A percentile compares a stretch with the other conserved stretches of the same genome.
These are phyloP conservation scores for Diaporthe sp. DNA, from an alignment of 2,329 filamentous ascomycete species.

Conservation along the genomic window DNA sequence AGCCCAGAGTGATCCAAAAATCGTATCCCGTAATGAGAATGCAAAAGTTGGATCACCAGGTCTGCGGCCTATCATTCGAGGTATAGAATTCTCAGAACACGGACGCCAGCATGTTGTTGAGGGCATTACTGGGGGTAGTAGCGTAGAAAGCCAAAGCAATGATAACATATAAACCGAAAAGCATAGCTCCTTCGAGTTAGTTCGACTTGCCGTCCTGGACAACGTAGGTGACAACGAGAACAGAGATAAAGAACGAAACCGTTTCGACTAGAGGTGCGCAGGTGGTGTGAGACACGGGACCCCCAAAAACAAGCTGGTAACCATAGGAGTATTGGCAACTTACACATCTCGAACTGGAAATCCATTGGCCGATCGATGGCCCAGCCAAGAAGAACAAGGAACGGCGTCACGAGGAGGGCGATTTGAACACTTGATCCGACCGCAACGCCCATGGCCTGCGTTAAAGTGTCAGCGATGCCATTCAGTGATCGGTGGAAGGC, in stretches of 20 bases:
- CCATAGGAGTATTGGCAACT: constrained; percentile 36
- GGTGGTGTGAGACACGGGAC: constrained; percentile 26
- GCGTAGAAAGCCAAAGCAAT: constrained; percentile 71
- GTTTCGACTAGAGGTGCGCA: constrained; percentile 68
- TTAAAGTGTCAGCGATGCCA: constrained; percentile 35
- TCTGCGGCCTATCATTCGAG: neutral
- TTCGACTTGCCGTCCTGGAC: too few species aligned
- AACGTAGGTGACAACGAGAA: too few species aligned
- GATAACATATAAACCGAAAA: constrained; percentile 65
- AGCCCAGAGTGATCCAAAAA: neutral
- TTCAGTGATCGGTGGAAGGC: neutral
- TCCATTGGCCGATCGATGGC: constrained; percentile 79
- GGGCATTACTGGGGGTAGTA: constrained; percentile 59
- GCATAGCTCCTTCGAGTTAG: constrained; percentile 83
- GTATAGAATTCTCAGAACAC: neutral
- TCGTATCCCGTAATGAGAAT: too few species aligned
- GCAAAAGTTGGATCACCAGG: neutral
- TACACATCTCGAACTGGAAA: constrained; percentile 79
- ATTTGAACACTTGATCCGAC: constrained; percentile 88
- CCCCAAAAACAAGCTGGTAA: neutral
- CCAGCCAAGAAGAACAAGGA: constrained; percentile 85
- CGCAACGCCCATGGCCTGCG: constrained; percentile 78
- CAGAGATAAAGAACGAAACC: too few species aligned
- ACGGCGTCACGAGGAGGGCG: too few species aligned
- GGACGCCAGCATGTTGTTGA: constrained; percentile 48